A percentile compares a stretch with the other conserved stretches of the same genome.
These are phyloP conservation scores for Alisma plantagoaquatica DNA, from an alignment of 106 monocot species.

Conservation along the genomic window DNA sequence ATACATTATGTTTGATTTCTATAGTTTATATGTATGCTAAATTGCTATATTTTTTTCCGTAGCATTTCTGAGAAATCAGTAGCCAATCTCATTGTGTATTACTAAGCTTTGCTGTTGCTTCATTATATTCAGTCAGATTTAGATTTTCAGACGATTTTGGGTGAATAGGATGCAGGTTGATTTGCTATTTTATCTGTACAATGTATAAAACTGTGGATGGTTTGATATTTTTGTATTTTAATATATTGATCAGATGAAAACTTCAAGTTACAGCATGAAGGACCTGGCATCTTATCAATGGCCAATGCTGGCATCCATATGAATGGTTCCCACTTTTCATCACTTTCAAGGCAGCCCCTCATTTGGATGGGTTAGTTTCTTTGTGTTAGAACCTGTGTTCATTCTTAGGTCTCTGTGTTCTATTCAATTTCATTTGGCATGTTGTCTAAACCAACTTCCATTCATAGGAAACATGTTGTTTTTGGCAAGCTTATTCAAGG, in stretches of 20 bases:
- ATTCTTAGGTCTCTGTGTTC: no score
- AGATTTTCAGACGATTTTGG: no score
- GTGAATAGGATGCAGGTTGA: no score
- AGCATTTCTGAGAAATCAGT: not conserved
- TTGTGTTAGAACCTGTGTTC: no score
- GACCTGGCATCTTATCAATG: constrained; percentile 81
- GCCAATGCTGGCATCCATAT: constrained; percentile 77
- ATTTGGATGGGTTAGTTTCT: constrained; percentile 73
- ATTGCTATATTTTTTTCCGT: not conserved
- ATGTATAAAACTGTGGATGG: no score
- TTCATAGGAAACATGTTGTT: constrained; percentile 97
- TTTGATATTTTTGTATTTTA: not conserved
- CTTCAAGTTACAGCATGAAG: constrained; percentile 67
- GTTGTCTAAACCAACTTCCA: no score
- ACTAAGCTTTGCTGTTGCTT: no score
- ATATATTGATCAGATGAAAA: constrained; percentile 97
- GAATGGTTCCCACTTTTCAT: constrained; percentile 98
- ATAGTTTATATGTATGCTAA: not conserved
- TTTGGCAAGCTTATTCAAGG: constrained; percentile 91
- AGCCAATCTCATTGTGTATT: no score
- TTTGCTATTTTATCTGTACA: no score
- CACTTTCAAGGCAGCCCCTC: constrained; percentile 75
- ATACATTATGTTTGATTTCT: not conserved
- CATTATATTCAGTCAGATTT: no score
- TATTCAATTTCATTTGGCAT: no score